A percentile compares a stretch with the other conserved stretches of the same genome.
phyloP scores from a whole-genome alignment of 441 rosid genomes.

The Mallotus repandus region DNA sequence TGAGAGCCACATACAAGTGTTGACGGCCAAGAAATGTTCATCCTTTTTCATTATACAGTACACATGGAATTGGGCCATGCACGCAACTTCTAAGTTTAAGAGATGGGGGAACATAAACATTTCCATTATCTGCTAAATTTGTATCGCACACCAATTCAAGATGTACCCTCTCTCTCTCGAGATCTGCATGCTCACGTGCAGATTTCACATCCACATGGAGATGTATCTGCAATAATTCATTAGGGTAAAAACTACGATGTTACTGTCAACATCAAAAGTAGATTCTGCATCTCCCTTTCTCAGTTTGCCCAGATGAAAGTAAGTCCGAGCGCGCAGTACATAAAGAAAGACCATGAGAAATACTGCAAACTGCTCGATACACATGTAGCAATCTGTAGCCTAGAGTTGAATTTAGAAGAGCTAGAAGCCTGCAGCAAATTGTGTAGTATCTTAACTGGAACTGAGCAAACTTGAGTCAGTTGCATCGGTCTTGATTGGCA shows the following conservation, averaged over 20 bases:
- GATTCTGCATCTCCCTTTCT: no score
- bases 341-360: no score
- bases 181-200: conserved; percentile 5
- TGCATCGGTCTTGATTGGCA: no score
- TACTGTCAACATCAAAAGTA: neutral
- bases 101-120: neutral
- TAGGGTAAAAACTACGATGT: neutral
- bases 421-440: neutral
- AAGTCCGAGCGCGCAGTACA: no score
- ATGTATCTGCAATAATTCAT: neutral
- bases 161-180: conserved; percentile 6
- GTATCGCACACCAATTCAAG: neutral
- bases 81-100: neutral
- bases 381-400: neutral
- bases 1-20: neutral
- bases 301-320: no score
- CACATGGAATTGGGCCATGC: no score
- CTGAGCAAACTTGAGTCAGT: neutral
- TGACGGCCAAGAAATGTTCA: neutral
- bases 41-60: neutral
- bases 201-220: conserved; percentile 1
- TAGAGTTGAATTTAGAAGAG: neutral
- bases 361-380: neutral
- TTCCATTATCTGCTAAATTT: neutral
- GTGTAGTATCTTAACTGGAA: no score